phyloP scores from a whole-genome alignment of 371 early-diverging fungal genomes.

The Nematocida sp. region DNA sequence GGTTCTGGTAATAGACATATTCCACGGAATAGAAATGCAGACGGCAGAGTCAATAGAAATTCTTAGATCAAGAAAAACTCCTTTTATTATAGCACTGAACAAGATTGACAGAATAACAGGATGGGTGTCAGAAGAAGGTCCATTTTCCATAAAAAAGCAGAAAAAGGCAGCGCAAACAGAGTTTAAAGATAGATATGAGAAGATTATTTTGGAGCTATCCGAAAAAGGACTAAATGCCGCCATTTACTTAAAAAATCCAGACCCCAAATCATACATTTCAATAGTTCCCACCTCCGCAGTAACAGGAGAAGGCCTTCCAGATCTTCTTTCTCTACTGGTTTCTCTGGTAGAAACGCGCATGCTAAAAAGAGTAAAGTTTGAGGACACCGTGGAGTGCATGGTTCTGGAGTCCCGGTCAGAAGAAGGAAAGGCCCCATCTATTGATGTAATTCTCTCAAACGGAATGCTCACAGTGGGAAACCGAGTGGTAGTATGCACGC shows the following conservation, averaged over 20 bases:
- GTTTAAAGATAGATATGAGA: conserved; percentile 77
- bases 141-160: conserved; percentile 75
- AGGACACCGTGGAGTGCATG: conserved; percentile 90
- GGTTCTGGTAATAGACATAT: conserved; percentile 96
- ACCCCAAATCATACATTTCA: conserved; percentile 85
- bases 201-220: conserved; percentile 80
- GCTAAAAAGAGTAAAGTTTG: conserved; percentile 86
- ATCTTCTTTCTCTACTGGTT: conserved; percentile 84
- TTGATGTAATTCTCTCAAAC: conserved; percentile 95
- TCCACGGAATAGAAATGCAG: conserved; percentile 98
- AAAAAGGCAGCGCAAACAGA: conserved; percentile 73
- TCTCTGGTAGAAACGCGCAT: conserved; percentile 86
- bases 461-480: conserved; percentile 93
- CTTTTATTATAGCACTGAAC: conserved; percentile 98
- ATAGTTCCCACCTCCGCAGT: conserved; percentile 96
- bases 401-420: conserved; percentile 98
- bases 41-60: conserved; percentile 91
- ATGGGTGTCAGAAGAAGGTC: conserved; percentile 73
- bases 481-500: conserved; percentile 86
- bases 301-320: conserved; percentile 97
- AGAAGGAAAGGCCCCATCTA: conserved; percentile 95
- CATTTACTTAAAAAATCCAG: conserved; percentile 88
- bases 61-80: conserved; percentile 86
- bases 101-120: conserved; percentile 97
- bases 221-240: conserved; percentile 91